Evolutionary conservation across 2,329 filamentous ascomycete species (phyloP).

Genomic region (Madurella mycetomatis): DNA sequence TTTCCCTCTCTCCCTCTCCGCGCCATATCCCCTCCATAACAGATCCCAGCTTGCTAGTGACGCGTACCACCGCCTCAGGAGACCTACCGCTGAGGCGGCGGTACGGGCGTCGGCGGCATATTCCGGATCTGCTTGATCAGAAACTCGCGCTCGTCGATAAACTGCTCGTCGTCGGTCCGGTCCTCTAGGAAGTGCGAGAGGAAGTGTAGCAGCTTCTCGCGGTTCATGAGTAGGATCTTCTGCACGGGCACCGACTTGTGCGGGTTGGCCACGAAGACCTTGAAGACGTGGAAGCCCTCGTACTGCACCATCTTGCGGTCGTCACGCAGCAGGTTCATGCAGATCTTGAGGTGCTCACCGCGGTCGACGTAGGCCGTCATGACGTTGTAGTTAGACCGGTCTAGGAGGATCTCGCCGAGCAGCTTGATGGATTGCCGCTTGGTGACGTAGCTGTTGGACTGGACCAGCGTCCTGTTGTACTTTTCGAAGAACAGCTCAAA

Average conservation of each 20-base stretch:
- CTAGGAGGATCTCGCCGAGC: constrained; percentile 87
- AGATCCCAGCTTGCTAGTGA: constrained; percentile 1
- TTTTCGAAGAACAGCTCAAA: constrained; percentile 89
- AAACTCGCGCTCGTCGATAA: constrained; percentile 96
- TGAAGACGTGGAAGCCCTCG: constrained; percentile 98
- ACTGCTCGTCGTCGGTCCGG: constrained; percentile 94
- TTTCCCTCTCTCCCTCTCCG: not conserved
- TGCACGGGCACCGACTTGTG: constrained; percentile 97
- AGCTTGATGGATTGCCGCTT: constrained; percentile 98
- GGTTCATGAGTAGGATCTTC: constrained; percentile 93
- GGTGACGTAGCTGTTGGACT: constrained; percentile 94
- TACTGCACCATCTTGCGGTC: constrained; percentile 99
- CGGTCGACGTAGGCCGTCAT: constrained; percentile 97
- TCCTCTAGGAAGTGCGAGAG: constrained; percentile 90
- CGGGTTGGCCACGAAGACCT: constrained; percentile 97
- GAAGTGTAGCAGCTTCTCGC: constrained; percentile 84
- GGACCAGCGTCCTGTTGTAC: constrained; percentile 83
- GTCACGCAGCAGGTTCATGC: constrained; percentile 94
- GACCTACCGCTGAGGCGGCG: constrained; percentile 43
- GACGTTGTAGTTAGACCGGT: constrained; percentile 93
- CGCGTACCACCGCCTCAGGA: not conserved
- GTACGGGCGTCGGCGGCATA: constrained; percentile 56
- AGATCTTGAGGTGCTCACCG: constrained; percentile 93
- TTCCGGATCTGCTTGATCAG: constrained; percentile 87
- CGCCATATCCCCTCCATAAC: not conserved